Evolutionary conservation across 495 filamentous ascomycete genomes (phyloP), one percentile per base, ranked within the genome.

Genomic region (Mytilinidion resinicola): DNA sequence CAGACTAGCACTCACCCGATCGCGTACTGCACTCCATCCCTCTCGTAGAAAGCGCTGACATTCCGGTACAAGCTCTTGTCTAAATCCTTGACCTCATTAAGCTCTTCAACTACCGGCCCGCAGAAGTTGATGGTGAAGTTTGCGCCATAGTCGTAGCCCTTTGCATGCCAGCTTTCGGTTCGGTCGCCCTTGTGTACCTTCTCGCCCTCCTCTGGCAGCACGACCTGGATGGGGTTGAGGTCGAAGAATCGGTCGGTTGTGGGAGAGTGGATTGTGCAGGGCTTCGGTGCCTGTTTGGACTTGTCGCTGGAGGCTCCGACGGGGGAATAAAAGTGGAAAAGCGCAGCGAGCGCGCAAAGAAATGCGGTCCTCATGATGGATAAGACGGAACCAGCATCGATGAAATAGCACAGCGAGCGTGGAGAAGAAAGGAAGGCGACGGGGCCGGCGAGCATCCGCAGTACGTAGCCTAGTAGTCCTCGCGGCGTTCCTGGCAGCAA

Each of bases 71-170:
- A 65, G 50, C 73, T 66, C 58, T 82, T 75, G 0, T 85, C 77
- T 11, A 97, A 72, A 12, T 69, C 73, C 19, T 53, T 67, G 15
- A 91, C 85, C 62, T 91, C 78, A 20, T 84, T 78, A 17, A 92
- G 70, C 33, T 80, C 72, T 62, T 95, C 88, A 35, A 97, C 80
- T 20, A 96, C 90, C 1, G 91, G 81, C 44, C 81, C 85, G 72
- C 95, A 99, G 63, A 99, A 85, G 67, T 99, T 99, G 54, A 99
- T 68, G 0, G 91, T 96, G 69, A 99, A 97, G 73, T 97, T 97
- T 12, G 85, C 81, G 21, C 78, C 78, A 67, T 95, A 90, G 69
- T 96, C 91, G 63, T 86, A 88, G 21, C 95, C 95, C 58, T 78
- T 82, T 9, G 88, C 87, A 46, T 84, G 76, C 84, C 91, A 96